Evolutionary conservation across 208 protist species (phyloP), one percentile per base, ranked within the genome.

Genomic region (Wallacemonas rigidus): DNA sequence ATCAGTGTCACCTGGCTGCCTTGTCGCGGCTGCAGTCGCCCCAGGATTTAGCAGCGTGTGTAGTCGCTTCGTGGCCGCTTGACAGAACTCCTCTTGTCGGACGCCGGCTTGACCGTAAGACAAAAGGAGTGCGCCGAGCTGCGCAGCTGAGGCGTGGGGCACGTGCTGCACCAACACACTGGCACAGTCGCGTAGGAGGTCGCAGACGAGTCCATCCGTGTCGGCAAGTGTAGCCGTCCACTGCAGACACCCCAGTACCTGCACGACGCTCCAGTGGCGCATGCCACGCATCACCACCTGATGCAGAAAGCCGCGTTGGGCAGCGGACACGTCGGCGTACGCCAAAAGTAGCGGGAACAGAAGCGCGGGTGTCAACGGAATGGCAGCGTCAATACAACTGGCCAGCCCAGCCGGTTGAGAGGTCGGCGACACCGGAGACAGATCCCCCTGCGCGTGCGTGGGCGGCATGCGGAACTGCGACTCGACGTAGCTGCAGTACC

Each of bases 61-160:
- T 43, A 87, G 35, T 1, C 91, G 80, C 48, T 36, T 70, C 11
- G 81, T 69, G 36, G 89, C 79, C 2, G 79, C 81, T 14, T 82
- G 79, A 76, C 88, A 93, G 53, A 96, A 90, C 6, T 77, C 75
- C 57, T 96, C 88, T 57, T 91, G 85, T 2, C 91, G 86, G 45
- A 96, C 88, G 36, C 79, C 78, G 2, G 87, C 80, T 36, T 50
- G 63, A 1, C 88, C 91, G 62, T 85, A 94, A 53, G 76, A 91
- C 58, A 76, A 72, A 61, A 89, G 78, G 14, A 96, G 73, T 53
- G 75, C 67, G 8, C 78, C 76, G 38, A 96, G 74, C 81, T 96
- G 91, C 43, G 71, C 53, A 17, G 83, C 72, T 14, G 91, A 92
- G 8, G 91, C 87, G 11, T 78, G 76, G 12, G 72, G 72, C 55